Evolutionary conservation across 306 rosid species (phyloP).

Genomic region (Carpinus viminea): DNA sequence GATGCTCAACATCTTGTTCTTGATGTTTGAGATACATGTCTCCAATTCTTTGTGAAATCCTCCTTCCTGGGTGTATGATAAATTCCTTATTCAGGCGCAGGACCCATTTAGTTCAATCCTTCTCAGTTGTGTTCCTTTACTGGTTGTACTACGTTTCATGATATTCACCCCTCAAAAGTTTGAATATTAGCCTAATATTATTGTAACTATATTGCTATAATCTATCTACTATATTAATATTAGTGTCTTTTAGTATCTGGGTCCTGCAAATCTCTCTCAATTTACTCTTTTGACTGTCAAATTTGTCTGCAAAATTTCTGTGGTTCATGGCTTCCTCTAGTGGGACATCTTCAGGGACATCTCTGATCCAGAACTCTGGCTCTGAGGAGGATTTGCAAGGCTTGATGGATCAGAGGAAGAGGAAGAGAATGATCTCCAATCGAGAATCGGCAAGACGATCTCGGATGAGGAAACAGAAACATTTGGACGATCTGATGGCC

Average conservation of each 20-base stretch:
- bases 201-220: constrained; percentile 10
- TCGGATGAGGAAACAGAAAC: constrained; percentile 92
- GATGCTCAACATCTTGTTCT: constrained; percentile 61
- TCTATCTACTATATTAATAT: constrained; percentile 21
- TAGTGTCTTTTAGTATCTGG: constrained; percentile 36
- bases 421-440: constrained; percentile 95
- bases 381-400: constrained; percentile 64
- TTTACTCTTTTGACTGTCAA: neutral
- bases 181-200: constrained; percentile 13
- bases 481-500: constrained; percentile 74
- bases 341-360: constrained; percentile 72
- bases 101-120: constrained; percentile 96
- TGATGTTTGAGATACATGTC: constrained; percentile 93
- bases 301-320: constrained; percentile 9
- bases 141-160: constrained; percentile 95
- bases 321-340: constrained; percentile 78
- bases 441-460: constrained; percentile 90
- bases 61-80: constrained; percentile 83
- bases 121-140: constrained; percentile 96
- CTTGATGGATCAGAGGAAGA: constrained; percentile 76
- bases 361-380: constrained; percentile 61
- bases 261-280: constrained; percentile 43
- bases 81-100: constrained; percentile 84
- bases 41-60: constrained; percentile 83
- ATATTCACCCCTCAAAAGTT: constrained; percentile 13